Percentiles rank a stretch among this genome's conserved stretches.
These are phyloP conservation scores for Miamiensis avidus DNA, from an alignment of 169 alveolate genomes.

Conservation along the genomic window DNA sequence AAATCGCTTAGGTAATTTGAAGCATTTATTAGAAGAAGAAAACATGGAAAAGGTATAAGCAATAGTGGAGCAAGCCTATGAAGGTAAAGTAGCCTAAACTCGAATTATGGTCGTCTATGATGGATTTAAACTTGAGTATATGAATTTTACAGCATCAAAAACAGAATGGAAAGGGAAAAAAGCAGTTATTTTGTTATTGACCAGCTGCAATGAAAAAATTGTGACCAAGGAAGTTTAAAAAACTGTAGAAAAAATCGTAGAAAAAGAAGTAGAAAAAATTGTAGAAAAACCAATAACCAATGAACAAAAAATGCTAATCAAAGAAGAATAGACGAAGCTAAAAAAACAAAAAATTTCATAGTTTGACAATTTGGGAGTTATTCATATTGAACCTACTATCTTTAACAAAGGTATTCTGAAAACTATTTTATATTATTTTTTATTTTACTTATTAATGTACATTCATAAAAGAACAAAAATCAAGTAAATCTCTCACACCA, in stretches of 20 bases:
- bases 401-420: too few species aligned
- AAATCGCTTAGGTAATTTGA: neutral
- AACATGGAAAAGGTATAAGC: neutral
- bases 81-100: too few species aligned
- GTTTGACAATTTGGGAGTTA: too few species aligned
- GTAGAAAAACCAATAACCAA: neutral
- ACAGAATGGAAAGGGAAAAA: neutral
- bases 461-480: neutral
- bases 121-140: neutral
- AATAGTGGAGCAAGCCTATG: too few species aligned
- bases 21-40: neutral
- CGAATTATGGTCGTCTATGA: neutral
- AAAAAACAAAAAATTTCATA: too few species aligned
- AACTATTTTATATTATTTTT: too few species aligned
- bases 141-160: neutral
- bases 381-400: too few species aligned
- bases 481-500: neutral
- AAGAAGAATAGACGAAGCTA: too few species aligned
- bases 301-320: too few species aligned
- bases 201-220: neutral
- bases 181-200: neutral
- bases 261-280: neutral
- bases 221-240: neutral
- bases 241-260: too few species aligned
- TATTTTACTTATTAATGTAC: too few species aligned